Percentiles rank a stretch among this genome's conserved stretches.
Conservation (phyloP, 2,329 filamentous ascomycete genomes). For the Fonsecaea multimorphosa region DNA sequence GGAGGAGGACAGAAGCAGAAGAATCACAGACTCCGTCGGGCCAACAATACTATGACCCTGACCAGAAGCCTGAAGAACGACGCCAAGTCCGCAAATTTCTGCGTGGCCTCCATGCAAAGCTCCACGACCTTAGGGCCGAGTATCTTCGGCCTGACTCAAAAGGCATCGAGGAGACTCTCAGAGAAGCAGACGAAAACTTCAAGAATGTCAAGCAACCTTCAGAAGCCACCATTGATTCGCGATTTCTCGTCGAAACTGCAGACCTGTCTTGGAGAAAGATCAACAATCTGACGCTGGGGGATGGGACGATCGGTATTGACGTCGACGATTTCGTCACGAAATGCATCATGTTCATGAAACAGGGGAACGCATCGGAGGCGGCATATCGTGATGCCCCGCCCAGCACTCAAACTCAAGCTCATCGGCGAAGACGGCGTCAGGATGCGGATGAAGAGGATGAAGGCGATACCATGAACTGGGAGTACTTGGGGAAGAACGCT, state of each 20-base stretch:
- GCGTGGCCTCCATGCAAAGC: conserved; percentile 67
- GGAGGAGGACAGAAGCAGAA: conserved; percentile 49
- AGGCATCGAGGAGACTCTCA: conserved; percentile 69
- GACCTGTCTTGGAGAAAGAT: conserved; percentile 82
- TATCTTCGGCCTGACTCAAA: conserved; percentile 70
- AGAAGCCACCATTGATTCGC: conserved; percentile 88
- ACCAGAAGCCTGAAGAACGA: conserved; percentile 77
- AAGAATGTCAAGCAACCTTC: conserved; percentile 80
- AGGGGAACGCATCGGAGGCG: conserved; percentile 57
- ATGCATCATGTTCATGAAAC: conserved; percentile 84
- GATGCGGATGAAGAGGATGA: conserved; percentile 69
- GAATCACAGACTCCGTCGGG: conserved; percentile 43
- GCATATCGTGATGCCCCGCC: conserved; percentile 8
- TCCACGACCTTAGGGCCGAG: conserved; percentile 70
- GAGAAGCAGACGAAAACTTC: conserved; percentile 69
- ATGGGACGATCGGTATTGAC: conserved; percentile 76
- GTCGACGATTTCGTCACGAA: conserved; percentile 91
- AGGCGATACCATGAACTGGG: conserved; percentile 84
- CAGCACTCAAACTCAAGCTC: conserved; percentile 51
- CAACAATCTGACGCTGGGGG: conserved; percentile 74
- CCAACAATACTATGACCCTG: conserved; percentile 72
- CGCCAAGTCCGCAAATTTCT: conserved; percentile 72
- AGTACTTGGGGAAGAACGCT: conserved; percentile 76
- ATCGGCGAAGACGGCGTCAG: conserved; percentile 57
- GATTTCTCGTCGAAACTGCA: conserved; percentile 79